Evolutionary conservation across 2,329 filamentous ascomycete genomes (phyloP), one percentile per base, ranked within the genome.

Genomic region (Aspergillus persii): DNA sequence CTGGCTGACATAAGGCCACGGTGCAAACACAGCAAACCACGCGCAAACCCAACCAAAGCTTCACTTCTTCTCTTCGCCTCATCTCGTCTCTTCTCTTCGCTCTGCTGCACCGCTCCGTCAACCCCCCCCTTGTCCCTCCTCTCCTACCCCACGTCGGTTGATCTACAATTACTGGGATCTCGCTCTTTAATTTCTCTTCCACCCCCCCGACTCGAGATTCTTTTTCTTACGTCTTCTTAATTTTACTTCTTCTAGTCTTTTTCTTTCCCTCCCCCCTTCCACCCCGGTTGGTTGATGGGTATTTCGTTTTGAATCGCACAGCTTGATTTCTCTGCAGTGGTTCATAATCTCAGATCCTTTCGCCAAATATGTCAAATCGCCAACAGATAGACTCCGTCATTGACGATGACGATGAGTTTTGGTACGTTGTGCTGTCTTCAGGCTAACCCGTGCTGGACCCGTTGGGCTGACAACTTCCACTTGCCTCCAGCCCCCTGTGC

Each of bases 401-500:
- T 66, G 79, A 80, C 61, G 79, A 80, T 65, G 79, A 80, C 61
- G 79, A 80, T 65, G 79, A 80, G 68, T 77, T 76, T 59, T 80
- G 78, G 78, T 80, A 72, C 59, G 75, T 65, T 18, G 30, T 50
- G 47, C 31, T 48, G 31, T n/a, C 29, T 47, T 23, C 47, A 33
- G 53, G 48, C 26, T 53, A 55, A 31, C 26, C 27, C 23, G 48
- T 51, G 29, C 51, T 50, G 46, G 44, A n/a, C 27, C 12, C 44
- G n/a, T 48, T 50, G 33, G 55, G 67, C 70, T 71, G 54, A 75
- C 68, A 27, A 36, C 55, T 52, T 58, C 18, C 48, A 48, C 18
- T 56, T 58, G 58, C 57, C 48, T 58, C 36, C 70, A 99, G 95
- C 77, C 95, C 95, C 68, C 89, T 99, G 64, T 99, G 95, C 76